Base-by-base conservation (phyloP, 2,329 filamentous ascomycete species). In the Cladophialophora psammophila region DNA sequence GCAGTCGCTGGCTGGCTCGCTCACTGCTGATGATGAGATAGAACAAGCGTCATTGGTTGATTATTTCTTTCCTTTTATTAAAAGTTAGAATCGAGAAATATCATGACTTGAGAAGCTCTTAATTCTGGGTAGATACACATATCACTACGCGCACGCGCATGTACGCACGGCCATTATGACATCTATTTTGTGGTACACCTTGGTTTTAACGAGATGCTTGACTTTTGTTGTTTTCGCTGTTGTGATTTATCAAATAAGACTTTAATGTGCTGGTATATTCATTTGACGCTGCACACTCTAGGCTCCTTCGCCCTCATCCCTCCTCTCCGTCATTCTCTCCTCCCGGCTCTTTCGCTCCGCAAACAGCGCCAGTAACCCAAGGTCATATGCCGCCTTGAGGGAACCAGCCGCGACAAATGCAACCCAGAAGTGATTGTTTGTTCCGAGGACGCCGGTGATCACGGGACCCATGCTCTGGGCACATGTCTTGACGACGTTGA, bases 401-500 rank as follows among this genome's bases (percentile, higher is more conserved):
- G 80, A 75, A 2, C 87, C 87, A 1, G 85, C 86, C 0, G 82
- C 81, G 2, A 88, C 82, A 69, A 87, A 89, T 0, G 86, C 86
- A 9, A 88, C 81, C 86, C 87, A 88, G 72, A 89, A 89, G 12
- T 77, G 77, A n/a, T 84, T 77, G 20, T 75, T 80, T 2, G 81
- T 83, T 0, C 86, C 87, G 10, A 89, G 75, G 1, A 84, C 70
- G 0, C 87, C 87, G 0, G 87, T 88, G 1, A 88, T 74, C 1
- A 79, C 83, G 0, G 87, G 87, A 0, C 87, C 82, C 0, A 81
- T 74, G 62, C 80, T 87, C 69, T 86, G 83, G 0, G 87, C 85
- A 7, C 90, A 73, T 0, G 88, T 90, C 9, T 88, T 81, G 35
- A 90, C 69, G 71, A 87, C 86, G 54, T 81, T 83, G 0, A 88